Evolutionary conservation across 257 asterid species (phyloP), one percentile per base, ranked within the genome.

Genomic region (Scutellaria baicalensis): DNA sequence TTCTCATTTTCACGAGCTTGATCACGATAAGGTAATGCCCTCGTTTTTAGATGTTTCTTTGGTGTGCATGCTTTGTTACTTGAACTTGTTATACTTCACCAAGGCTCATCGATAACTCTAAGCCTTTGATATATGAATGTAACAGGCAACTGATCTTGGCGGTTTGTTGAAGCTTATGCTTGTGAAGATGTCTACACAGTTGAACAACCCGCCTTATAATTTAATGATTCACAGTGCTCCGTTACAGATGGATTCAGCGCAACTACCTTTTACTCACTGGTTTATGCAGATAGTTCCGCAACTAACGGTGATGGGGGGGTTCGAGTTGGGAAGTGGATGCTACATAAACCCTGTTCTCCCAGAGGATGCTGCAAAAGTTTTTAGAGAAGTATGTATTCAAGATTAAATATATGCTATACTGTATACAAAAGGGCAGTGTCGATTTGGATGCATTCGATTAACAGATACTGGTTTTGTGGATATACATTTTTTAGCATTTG

Each of bases 281-380:
- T 94, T 81, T 80, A 71, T 91, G 57, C 99, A 91, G 81, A 83
- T 93, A 52, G 87, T 88, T 71, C 99, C 97, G 57, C 99, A 91
- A 62, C 77, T 94, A 38, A 77, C 83, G 6, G 83, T 80, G 45
- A 59, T 84, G 44, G 99, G 88, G 12, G 99, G 97, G 18, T 94
- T 94, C 45, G 99, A 94, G 83, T 70, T 89, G 48, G 97, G 89
- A 9, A 80, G 85, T 0, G 99, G 99, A 3, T 94, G 99, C 80
- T 79, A 77, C 75, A 88, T 94, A 64, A 94, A 94, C 77, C 97
- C 99, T 4, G 89, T 94, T 81, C 83, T 91, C 65, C 97, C 99
- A 0, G 97, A 94, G 84, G 99, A 89, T 75, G 99, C 97, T 20
- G 97, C 96, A 0, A 82, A 86, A 78, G 80, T 94, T 47, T 72